Evolutionary conservation across 495 filamentous ascomycete species (phyloP).

Genomic region (Podospora pseudopauciseta): DNA sequence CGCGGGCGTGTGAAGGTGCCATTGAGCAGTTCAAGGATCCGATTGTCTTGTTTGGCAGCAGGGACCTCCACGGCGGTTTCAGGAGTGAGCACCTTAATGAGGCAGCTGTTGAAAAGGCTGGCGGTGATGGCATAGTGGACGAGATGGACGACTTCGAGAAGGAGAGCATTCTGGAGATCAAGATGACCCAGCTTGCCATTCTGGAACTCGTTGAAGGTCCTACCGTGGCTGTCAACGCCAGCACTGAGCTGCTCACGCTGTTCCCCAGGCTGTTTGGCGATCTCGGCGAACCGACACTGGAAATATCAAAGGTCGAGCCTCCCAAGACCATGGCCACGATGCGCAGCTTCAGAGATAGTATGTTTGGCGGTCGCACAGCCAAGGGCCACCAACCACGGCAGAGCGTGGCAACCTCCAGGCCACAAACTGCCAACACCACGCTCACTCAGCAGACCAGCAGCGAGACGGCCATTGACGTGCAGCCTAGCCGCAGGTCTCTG

Average conservation of each 20-base stretch:
- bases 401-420: constrained; percentile 26
- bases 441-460: constrained; percentile 40
- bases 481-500: constrained; percentile 31
- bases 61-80: constrained; percentile 42
- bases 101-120: constrained; percentile 34
- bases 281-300: constrained; percentile 32
- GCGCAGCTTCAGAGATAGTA: constrained; percentile 69
- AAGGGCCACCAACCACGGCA: constrained; percentile 32
- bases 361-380: constrained; percentile 59
- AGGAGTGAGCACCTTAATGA: constrained; percentile 55
- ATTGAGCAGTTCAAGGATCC: constrained; percentile 77
- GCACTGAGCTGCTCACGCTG: constrained; percentile 75
- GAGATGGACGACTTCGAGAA: constrained; percentile 75
- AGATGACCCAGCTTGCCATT: constrained; percentile 88
- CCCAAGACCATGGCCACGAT: constrained; percentile 69
- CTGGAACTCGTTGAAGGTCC: constrained; percentile 78
- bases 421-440: constrained; percentile 36
- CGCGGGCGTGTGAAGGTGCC: constrained; percentile 78
- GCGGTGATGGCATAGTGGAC: constrained; percentile 55
- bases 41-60: constrained; percentile 52
- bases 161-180: constrained; percentile 78
- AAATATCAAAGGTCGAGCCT: constrained; percentile 42
- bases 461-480: constrained; percentile 34
- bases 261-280: constrained; percentile 75
- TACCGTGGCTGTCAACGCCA: constrained; percentile 76